A percentile compares a stretch with the other conserved stretches of the same genome.
These are phyloP conservation scores for Colletotrichum cereale DNA, from an alignment of 2,329 filamentous ascomycete species.

Conservation along the genomic window DNA sequence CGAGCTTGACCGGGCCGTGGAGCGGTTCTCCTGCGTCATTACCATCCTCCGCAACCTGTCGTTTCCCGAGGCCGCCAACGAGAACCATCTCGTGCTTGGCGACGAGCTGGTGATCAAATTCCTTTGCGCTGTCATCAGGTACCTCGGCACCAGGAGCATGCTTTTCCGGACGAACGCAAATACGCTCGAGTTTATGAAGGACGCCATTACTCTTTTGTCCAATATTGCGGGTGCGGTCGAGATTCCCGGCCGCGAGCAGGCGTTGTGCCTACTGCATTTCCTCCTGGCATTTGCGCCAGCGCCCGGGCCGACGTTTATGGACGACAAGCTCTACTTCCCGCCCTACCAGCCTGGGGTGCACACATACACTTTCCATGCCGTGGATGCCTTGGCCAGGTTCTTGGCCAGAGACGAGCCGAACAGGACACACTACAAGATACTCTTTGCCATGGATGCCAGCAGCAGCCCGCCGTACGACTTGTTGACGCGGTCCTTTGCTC, in stretches of 20 bases:
- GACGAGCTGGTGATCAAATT: conserved; percentile 85
- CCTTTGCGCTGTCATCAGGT: conserved; percentile 84
- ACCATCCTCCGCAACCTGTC: conserved; percentile 94
- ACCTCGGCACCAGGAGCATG: conserved; percentile 90
- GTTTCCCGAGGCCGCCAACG: conserved; percentile 68
- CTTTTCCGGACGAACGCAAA: conserved; percentile 85
- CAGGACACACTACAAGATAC: conserved; percentile 82
- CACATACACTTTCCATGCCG: conserved; percentile 87
- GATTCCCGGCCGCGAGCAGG: conserved; percentile 88
- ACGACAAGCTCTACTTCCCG: conserved; percentile 77
- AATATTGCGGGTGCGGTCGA: conserved; percentile 87
- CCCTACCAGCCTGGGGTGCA: conserved; percentile 85
- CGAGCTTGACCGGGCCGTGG: conserved; percentile 86
- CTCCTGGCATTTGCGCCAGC: conserved; percentile 89
- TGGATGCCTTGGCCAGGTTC: conserved; percentile 92
- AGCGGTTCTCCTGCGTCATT: conserved; percentile 89
- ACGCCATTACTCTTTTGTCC: conserved; percentile 87
- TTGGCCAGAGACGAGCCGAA: conserved; percentile 95
- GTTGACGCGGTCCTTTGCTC: conserved; percentile 86
- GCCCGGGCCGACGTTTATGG: conserved; percentile 71
- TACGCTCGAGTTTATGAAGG: conserved; percentile 97
- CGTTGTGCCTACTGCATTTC: conserved; percentile 87
- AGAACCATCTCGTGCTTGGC: conserved; percentile 80
- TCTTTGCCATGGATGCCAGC: conserved; percentile 80
- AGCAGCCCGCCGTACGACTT: conserved; percentile 79